These are phyloP conservation scores for Fraxinus nigra DNA, from an alignment of 305 asterid genomes.

Conservation along the genomic window DNA sequence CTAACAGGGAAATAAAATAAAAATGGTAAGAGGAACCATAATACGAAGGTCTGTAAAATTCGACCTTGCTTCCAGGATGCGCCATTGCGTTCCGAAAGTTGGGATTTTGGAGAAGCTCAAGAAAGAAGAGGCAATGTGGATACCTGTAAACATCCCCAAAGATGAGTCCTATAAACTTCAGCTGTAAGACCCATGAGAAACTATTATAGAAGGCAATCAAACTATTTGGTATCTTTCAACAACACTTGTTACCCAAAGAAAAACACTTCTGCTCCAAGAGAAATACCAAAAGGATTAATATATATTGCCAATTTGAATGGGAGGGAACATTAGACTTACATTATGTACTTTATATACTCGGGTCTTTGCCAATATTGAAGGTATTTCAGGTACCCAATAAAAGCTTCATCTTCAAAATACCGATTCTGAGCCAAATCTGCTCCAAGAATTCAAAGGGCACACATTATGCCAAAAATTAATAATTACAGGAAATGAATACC, in stretches of 20 bases:
- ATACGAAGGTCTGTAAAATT: not conserved
- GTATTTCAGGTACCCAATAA: constrained; percentile 82
- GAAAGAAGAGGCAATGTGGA: constrained; percentile 91
- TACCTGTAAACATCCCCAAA: constrained; percentile 43
- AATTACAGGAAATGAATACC: not conserved
- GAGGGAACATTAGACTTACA: constrained; percentile 41
- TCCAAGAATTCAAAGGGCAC: constrained; percentile 15
- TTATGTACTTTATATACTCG: constrained; percentile 77
- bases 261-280: not conserved
- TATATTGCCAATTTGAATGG: constrained; percentile 7
- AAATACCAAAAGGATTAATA: not conserved
- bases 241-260: not conserved
- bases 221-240: constrained; percentile 1
- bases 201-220: not conserved
- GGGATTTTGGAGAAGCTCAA: constrained; percentile 82
- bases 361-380: constrained; percentile 95
- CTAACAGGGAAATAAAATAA: not conserved
- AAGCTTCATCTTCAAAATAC: constrained; percentile 90
- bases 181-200: not conserved
- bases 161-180: not conserved
- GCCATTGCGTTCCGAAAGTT: constrained; percentile 92
- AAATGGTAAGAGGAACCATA: not conserved
- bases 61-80: constrained; percentile 90
- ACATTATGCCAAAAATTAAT: constrained; percentile 10
- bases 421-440: constrained; percentile 96